Evolutionary conservation across 768 basidiomycete genomes (phyloP).

Genomic region (Mycena filopes): DNA sequence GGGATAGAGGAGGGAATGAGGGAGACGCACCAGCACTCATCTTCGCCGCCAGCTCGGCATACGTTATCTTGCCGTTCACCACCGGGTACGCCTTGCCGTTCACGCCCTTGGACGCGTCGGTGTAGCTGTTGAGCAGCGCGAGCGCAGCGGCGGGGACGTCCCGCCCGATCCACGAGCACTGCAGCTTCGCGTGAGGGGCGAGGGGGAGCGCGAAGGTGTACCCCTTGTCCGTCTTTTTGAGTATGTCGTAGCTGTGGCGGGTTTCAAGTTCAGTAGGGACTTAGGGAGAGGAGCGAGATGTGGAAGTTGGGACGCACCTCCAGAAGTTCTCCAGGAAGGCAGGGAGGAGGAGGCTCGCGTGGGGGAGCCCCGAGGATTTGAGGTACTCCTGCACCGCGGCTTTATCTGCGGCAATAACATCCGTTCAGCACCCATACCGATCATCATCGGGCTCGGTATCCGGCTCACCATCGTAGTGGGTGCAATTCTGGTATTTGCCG

Average conservation of each 20-base stretch:
- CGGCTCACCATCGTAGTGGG: no score
- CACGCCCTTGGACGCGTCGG: not conserved
- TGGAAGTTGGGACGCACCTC: not conserved
- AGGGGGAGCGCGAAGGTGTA: not conserved
- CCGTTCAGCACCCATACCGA: no score
- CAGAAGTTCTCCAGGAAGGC: not conserved
- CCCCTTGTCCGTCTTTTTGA: not conserved
- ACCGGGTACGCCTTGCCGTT: conserved; percentile 1
- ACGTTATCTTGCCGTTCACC: not conserved
- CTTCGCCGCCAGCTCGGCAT: not conserved
- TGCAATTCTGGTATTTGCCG: no score
- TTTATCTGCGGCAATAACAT: no score
- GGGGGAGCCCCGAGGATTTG: not conserved
- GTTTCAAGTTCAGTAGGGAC: no score
- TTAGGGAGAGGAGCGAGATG: no score
- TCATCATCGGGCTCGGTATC: no score
- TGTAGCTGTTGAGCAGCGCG: not conserved
- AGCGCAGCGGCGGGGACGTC: not conserved
- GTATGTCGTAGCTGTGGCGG: not conserved
- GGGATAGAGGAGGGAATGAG: not conserved
- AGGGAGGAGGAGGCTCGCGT: not conserved
- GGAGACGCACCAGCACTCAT: not conserved
- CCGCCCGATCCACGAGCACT: not conserved
- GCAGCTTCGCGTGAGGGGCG: not conserved
- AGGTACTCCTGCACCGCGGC: not conserved